A percentile compares a stretch with the other conserved stretches of the same genome.
Evolutionary conservation across 73 alveolate species (phyloP).

Genomic region (Tetrahymena elliotti): DNA sequence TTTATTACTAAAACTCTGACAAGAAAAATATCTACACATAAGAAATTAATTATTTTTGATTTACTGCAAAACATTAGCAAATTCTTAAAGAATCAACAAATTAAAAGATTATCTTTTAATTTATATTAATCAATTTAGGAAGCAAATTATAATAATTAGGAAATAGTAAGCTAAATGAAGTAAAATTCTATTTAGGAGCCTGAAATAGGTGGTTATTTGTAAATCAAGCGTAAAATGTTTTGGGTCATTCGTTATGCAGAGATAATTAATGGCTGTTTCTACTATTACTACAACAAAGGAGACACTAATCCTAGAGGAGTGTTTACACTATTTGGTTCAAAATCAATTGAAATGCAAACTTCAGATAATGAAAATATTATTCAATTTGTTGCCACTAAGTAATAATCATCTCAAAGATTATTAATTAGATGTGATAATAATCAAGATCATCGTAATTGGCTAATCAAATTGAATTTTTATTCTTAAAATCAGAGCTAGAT

Average conservation of each 20-base stretch:
- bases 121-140: neutral
- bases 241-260: neutral
- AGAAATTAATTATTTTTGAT: neutral
- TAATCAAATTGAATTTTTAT: neutral
- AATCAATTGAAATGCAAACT: neutral
- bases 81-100: neutral
- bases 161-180: neutral
- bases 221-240: neutral
- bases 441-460: neutral
- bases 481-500: neutral
- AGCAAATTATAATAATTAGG: neutral
- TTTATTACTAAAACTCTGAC: too few relatives aligned
- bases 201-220: neutral
- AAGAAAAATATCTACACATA: too few relatives aligned
- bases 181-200: neutral
- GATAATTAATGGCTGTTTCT: neutral
- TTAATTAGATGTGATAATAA: neutral
- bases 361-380: neutral
- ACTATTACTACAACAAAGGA: neutral
- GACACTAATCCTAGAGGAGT: neutral
- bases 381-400: neutral
- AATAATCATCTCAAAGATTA: neutral
- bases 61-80: neutral
- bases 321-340: neutral
- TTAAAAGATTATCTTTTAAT: neutral